Conservation (phyloP, 129 eudicot species). For the Chrysanthemum makinoi region DNA sequence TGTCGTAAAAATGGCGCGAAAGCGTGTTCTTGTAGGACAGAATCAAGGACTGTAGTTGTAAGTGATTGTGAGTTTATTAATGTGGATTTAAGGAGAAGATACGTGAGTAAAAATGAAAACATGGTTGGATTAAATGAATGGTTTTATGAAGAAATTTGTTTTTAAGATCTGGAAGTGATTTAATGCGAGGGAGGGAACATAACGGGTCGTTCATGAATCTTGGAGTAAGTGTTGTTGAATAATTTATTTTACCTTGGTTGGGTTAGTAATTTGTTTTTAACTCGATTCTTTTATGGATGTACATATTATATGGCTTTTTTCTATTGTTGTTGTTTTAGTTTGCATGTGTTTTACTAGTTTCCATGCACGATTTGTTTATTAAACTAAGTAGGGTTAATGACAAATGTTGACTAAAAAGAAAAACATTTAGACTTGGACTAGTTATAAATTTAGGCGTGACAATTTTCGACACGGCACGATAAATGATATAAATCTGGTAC, state of each 20-base stretch:
- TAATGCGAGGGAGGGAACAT: conserved; percentile 28
- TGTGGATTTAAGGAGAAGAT: conserved; percentile 24
- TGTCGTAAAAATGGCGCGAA: conserved; percentile 48
- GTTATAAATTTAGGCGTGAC: no score
- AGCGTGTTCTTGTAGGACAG: conserved; percentile 62
- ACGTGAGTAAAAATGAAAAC: conserved; percentile 24
- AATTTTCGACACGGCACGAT: no score
- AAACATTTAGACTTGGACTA: no score
- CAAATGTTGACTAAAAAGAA: no score
- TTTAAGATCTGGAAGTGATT: conserved; percentile 15
- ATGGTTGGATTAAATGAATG: conserved; percentile 15
- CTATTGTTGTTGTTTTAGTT: no score
- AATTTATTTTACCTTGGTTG: neutral
- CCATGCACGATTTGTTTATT: no score
- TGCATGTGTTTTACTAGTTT: no score
- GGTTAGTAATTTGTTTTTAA: neutral
- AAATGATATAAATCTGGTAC: no score
- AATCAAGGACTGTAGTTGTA: conserved; percentile 41
- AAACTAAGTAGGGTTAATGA: no score
- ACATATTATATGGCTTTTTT: no score
- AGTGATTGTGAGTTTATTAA: conserved; percentile 35
- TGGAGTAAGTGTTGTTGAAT: conserved; percentile 18
- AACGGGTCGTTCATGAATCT: conserved; percentile 32
- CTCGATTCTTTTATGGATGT: neutral
- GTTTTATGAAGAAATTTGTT: conserved; percentile 2